These are phyloP conservation scores for Apiospora rasikravindrae DNA, from an alignment of 2,329 filamentous ascomycete species.

Conservation along the genomic window DNA sequence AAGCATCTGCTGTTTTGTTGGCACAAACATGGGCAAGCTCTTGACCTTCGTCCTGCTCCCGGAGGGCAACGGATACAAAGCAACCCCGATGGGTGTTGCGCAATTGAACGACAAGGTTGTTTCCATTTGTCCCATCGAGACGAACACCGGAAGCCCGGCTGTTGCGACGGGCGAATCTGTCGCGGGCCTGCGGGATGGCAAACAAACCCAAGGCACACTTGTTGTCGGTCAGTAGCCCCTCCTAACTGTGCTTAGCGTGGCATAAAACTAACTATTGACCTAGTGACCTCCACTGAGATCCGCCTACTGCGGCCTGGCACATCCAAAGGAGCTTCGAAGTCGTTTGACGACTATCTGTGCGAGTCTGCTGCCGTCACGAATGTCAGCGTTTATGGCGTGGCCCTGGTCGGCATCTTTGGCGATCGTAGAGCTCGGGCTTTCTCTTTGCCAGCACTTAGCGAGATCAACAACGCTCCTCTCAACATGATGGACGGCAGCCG, in stretches of 20 bases:
- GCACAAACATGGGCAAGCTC: constrained; percentile 83
- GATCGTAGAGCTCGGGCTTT: constrained; percentile 82
- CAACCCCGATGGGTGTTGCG: constrained; percentile 71
- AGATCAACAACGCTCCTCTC: constrained; percentile 73
- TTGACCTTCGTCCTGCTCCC: constrained; percentile 92
- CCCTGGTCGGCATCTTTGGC: constrained; percentile 83
- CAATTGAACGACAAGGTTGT: constrained; percentile 73
- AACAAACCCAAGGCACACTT: constrained; percentile 78
- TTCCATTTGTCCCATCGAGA: constrained; percentile 78
- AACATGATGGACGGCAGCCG: constrained; percentile 75
- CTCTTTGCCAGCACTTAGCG: constrained; percentile 85
- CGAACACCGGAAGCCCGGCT: constrained; percentile 77
- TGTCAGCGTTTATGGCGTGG: constrained; percentile 75
- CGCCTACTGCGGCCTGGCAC: constrained; percentile 86
- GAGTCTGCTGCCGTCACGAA: constrained; percentile 80
- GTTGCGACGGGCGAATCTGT: constrained; percentile 77
- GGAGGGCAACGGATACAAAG: constrained; percentile 72
- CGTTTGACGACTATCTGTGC: constrained; percentile 83
- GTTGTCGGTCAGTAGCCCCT: constrained; percentile 65
- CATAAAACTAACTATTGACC: not conserved
- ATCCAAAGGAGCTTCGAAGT: constrained; percentile 88
- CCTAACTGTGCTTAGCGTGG: not conserved
- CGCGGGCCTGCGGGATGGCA: constrained; percentile 75
- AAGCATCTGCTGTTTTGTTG: constrained; percentile 90
- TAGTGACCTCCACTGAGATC: constrained; percentile 73